These are phyloP conservation scores for Primulina huaijiensis DNA, from an alignment of 257 asterid genomes.

Conservation along the genomic window DNA sequence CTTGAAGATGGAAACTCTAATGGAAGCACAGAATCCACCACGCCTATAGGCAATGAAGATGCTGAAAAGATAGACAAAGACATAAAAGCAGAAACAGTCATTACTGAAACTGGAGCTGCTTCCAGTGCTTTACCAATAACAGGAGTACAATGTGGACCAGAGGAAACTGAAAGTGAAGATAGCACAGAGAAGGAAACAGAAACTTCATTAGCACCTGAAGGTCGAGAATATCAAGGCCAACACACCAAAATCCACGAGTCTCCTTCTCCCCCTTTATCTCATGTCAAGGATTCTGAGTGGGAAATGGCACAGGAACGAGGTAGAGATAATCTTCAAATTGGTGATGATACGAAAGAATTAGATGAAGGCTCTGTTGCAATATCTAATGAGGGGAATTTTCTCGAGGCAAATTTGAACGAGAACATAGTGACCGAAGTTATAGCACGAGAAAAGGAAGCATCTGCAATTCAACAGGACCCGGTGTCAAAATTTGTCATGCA, in stretches of 20 bases:
- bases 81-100: constrained; percentile 19
- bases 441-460: constrained; percentile 21
- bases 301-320: constrained; percentile 19
- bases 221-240: constrained; percentile 22
- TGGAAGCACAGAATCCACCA: constrained; percentile 17
- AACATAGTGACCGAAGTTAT: constrained; percentile 19
- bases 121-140: constrained; percentile 16
- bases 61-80: constrained; percentile 23
- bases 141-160: constrained; percentile 22
- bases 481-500: constrained; percentile 15
- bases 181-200: constrained; percentile 13
- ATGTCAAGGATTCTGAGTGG: constrained; percentile 28
- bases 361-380: constrained; percentile 25
- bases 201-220: constrained; percentile 19
- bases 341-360: constrained; percentile 20
- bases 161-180: constrained; percentile 19
- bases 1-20: constrained; percentile 21
- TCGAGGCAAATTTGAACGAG: constrained; percentile 15
- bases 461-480: constrained; percentile 4
- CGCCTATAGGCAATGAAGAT: constrained; percentile 5
- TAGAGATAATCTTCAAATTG: constrained; percentile 14
- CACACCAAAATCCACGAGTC: constrained; percentile 19
- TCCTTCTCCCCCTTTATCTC: constrained; percentile 14
- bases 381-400: constrained; percentile 23
- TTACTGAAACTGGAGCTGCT: constrained; percentile 21